Evolutionary conservation across 139 green algal genomes (phyloP).

Genomic region (Micractinium conductrix): DNA sequence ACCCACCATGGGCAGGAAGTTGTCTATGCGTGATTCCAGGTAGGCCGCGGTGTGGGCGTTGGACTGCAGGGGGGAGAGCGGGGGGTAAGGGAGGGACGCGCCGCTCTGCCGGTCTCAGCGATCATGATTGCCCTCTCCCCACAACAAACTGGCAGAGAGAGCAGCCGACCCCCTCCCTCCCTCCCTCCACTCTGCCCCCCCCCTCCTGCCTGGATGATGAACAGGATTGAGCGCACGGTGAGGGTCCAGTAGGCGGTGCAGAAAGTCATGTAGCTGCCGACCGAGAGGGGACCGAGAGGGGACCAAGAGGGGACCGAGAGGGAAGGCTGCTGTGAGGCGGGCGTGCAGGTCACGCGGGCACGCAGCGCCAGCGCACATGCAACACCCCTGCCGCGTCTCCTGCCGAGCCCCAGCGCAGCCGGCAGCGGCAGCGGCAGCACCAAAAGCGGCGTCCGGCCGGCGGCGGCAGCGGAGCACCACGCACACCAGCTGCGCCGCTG

Average conservation of each 20-base stretch:
- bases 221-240: constrained; percentile 41
- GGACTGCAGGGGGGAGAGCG: constrained; percentile 37
- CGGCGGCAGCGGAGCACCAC: too few species aligned
- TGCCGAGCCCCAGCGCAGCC: not conserved
- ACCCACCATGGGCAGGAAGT: constrained; percentile 62
- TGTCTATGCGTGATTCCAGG: constrained; percentile 65
- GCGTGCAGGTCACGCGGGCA: not conserved
- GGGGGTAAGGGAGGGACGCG: not conserved
- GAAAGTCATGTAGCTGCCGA: constrained; percentile 43
- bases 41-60: constrained; percentile 58
- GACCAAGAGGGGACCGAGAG: not conserved
- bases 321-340: not conserved
- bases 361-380: not conserved
- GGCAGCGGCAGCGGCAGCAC: not conserved
- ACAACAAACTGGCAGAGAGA: not conserved
- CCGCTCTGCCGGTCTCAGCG: not conserved
- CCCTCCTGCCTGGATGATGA: constrained; percentile 65
- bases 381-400: too few species aligned
- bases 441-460: too few species aligned
- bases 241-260: constrained; percentile 35
- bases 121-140: not conserved
- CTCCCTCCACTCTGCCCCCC: not conserved
- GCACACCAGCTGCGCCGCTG: too few species aligned
- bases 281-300: not conserved
- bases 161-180: not conserved